Evolutionary conservation across 169 alveolate species (phyloP).

Genomic region (Plasmodium vivax): DNA sequence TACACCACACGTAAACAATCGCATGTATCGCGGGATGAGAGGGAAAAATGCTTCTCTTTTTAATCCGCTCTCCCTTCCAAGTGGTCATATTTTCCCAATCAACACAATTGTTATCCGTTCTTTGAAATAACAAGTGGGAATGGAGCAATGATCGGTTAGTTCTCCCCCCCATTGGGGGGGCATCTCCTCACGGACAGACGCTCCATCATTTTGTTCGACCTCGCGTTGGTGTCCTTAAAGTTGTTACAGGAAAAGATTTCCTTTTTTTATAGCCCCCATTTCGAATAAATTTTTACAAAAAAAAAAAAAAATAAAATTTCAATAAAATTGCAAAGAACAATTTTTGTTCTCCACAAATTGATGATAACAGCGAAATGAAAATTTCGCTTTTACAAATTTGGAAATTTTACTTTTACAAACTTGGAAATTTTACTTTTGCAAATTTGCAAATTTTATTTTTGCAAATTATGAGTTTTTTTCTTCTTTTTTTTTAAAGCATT

Average conservation of each 20-base stretch:
- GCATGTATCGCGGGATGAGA: background rate
- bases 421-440: too few relatives aligned
- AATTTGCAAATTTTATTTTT: too few relatives aligned
- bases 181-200: background rate
- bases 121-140: background rate
- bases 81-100: background rate
- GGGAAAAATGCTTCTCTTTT: background rate
- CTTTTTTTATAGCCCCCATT: background rate
- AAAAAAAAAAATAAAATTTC: too few relatives aligned
- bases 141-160: background rate
- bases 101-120: background rate
- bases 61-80: background rate
- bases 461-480: background rate
- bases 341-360: too few relatives aligned
- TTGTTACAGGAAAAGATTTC: background rate
- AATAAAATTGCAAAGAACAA: too few relatives aligned
- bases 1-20: background rate
- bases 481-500: background rate
- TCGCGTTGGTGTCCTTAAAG: background rate
- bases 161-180: background rate
- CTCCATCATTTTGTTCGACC: background rate
- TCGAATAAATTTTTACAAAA: background rate
- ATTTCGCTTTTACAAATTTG: too few relatives aligned
- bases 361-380: too few relatives aligned
- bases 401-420: too few relatives aligned